Conservation (phyloP, 2,329 filamentous ascomycete genomes). For the Microsporum canis region DNA sequence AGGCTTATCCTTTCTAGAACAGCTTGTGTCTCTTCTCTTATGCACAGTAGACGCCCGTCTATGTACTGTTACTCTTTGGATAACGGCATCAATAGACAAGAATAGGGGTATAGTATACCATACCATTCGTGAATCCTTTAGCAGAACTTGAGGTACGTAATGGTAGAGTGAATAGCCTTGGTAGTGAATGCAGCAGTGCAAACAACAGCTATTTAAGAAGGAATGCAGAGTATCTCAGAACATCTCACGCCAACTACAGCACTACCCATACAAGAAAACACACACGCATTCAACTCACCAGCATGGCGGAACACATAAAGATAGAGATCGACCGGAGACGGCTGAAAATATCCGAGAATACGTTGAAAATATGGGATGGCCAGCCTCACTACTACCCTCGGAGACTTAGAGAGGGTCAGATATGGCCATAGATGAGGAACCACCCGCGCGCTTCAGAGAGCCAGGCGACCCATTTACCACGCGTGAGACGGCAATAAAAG, state of each 20-base stretch:
- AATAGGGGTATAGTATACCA: too few species aligned
- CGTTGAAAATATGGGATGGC: neutral
- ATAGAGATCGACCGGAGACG: neutral
- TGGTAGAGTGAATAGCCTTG: neutral
- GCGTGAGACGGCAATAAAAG: neutral
- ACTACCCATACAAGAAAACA: neutral
- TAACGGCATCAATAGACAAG: too few species aligned
- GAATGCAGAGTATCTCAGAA: neutral
- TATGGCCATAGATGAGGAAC: neutral
- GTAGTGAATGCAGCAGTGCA: neutral
- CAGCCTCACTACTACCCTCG: neutral
- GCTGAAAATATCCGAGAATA: neutral
- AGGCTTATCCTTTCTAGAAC: too few species aligned
- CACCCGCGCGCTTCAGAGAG: neutral
- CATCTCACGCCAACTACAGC: neutral
- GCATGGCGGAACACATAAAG: neutral
- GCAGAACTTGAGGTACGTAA: neutral
- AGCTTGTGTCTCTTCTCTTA: too few species aligned
- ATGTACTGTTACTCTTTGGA: too few species aligned
- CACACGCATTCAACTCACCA: neutral
- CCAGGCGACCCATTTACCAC: neutral
- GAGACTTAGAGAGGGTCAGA: neutral
- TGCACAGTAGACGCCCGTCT: too few species aligned
- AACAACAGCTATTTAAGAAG: neutral
- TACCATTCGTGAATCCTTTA: too few species aligned